Evolutionary conservation across 164 flowering plant species (phyloP), one percentile per base, ranked within the genome.

Genomic region (Vitis vinifera): DNA sequence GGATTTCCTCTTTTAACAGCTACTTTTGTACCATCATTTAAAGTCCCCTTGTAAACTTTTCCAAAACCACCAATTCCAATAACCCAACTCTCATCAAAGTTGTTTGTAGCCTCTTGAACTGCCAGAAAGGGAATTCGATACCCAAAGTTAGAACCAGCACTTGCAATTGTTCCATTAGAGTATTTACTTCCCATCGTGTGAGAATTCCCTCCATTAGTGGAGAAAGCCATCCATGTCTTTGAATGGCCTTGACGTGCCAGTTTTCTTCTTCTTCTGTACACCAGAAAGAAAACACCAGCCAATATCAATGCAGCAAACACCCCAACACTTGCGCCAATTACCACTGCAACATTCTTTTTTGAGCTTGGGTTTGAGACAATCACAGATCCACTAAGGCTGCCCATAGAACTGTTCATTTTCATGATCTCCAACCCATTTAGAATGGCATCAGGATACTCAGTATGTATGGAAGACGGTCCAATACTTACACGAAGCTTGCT

Each of bases 41-140:
- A 31, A 49, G 17, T 68, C 27, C 88, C 91, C 64, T 77, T 82
- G 78, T 84, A 87, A 14, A 92, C 97, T 67, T 90, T 92, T 10
- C 97, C 97, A 66, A 92, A 92, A 10, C 97, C 97, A 63, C 97
- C 97, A 49, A 89, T 79, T 2, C 97, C 97, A 68, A 92, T 85
- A 55, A 88, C 94, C 80, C 79, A 77, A 65, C 82, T 82, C 84
- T 92, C 97, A 51, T 89, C 97, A 68, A 92, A 92, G 66, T 77
- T 87, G 68, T 85, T 88, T 5, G 96, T 90, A 16, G 94, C 93
- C 59, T 90, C 93, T 65, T 85, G 88, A 59, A 91, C 75, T 1
- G 80, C 88, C 1, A 47, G 78, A 79, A 91, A 86, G 51, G 93
- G 86, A 75, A 87, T 66, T 13, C 94, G 86, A 30, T 83, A 85